A percentile compares a stretch with the other conserved stretches of the same genome.
These are phyloP conservation scores for Mycothermus thermophilus DNA, from an alignment of 495 filamentous ascomycete species.

Conservation along the genomic window DNA sequence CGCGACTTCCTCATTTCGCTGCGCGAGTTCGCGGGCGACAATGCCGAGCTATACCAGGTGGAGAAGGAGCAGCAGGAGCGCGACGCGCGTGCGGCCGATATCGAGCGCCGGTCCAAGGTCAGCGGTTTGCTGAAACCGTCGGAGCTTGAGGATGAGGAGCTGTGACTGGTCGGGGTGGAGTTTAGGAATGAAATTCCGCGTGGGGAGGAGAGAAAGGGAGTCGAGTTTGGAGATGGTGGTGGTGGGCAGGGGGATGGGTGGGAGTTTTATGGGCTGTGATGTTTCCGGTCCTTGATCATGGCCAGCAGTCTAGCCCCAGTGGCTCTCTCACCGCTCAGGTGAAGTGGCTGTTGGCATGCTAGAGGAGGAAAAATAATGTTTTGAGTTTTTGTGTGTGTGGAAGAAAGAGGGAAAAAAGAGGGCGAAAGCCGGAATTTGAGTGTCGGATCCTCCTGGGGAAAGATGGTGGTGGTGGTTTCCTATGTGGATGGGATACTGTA, in stretches of 20 bases:
- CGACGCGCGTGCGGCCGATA: conserved; percentile 66
- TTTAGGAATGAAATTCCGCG: conserved; percentile 45
- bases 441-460: too few species aligned
- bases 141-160: conserved; percentile 87
- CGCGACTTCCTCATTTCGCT: conserved; percentile 92
- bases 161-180: conserved; percentile 62
- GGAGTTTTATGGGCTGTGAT: conserved; percentile 39
- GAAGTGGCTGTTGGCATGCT: too few species aligned
- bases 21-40: conserved; percentile 89
- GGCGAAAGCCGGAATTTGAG: too few species aligned
- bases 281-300: too few species aligned
- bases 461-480: too few species aligned
- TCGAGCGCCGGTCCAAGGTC: conserved; percentile 80
- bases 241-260: conserved; percentile 34
- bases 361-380: too few species aligned
- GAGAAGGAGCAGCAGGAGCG: conserved; percentile 76
- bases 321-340: too few species aligned
- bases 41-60: conserved; percentile 86
- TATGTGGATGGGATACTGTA: too few species aligned
- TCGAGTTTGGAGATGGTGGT: conserved; percentile 2
- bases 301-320: too few species aligned
- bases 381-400: too few species aligned
- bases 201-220: conserved; percentile 7
- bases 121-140: conserved; percentile 85
- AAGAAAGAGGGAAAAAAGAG: too few species aligned